These are phyloP conservation scores for Ramaria rubella DNA, from an alignment of 768 basidiomycete species.

Conservation along the genomic window DNA sequence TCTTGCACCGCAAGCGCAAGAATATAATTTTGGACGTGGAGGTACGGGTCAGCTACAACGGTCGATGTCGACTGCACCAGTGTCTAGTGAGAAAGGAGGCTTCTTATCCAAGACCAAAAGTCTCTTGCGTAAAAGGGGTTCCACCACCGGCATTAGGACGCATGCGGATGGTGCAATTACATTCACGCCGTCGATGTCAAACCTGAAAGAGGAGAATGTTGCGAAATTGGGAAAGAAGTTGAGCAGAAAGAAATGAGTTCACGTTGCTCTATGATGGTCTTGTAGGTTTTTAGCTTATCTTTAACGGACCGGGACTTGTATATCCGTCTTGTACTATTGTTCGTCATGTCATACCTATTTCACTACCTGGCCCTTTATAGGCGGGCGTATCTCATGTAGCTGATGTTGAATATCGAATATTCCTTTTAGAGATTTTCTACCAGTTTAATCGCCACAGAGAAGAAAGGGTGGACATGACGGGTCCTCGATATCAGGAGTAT, in stretches of 20 bases:
- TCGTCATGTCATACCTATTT: no score
- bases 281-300: no score
- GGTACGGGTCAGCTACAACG: not conserved
- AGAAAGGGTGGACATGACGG: no score
- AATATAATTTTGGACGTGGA: not conserved
- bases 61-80: not conserved
- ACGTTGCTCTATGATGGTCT: no score
- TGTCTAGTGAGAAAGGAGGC: not conserved
- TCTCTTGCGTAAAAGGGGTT: slow-evolving; percentile 6
- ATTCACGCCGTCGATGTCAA: not conserved
- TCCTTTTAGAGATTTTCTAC: no score
- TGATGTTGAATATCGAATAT: no score
- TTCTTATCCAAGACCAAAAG: slow-evolving; percentile 5
- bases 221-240: not conserved
- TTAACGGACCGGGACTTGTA: no score
- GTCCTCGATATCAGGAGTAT: no score
- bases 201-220: not conserved
- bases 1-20: not conserved
- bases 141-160: slow-evolving; percentile 3
- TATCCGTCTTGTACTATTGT: no score
- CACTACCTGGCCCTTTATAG: no score
- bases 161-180: slow-evolving; percentile 7
- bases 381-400: no score
- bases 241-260: not conserved
- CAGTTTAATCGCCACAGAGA: no score